Percentiles rank a stretch among this genome's conserved stretches.
These are phyloP conservation scores for Zoysia japonica DNA, from an alignment of 176 grass and related monocot species.

Conservation along the genomic window DNA sequence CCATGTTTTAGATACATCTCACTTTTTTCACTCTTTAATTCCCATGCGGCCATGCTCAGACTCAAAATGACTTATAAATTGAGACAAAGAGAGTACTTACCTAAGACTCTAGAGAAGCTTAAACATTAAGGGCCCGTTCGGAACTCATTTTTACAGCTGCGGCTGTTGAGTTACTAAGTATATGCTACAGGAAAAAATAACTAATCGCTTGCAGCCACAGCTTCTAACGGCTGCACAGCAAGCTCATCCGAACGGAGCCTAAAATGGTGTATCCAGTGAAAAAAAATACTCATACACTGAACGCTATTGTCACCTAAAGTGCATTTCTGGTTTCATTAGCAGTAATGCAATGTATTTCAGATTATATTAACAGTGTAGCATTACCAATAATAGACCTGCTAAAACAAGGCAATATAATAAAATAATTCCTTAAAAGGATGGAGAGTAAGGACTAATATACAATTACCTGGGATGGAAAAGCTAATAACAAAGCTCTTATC, in stretches of 20 bases:
- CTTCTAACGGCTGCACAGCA: no score
- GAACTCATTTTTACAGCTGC: no score
- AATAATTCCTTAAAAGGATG: slow-evolving; percentile 16
- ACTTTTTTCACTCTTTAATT: no score
- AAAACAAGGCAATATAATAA: slow-evolving; percentile 7
- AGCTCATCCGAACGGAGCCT: no score
- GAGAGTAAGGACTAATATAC: slow-evolving; percentile 4
- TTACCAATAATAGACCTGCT: slow-evolving; percentile 12
- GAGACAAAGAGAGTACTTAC: background rate
- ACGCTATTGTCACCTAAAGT: background rate
- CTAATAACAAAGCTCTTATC: slow-evolving; percentile 75
- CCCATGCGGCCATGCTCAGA: no score
- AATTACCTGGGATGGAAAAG: slow-evolving; percentile 81
- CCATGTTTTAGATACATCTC: no score
- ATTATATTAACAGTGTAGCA: slow-evolving; percentile 25
- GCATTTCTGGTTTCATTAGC: slow-evolving; percentile 1
- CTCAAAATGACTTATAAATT: no score
- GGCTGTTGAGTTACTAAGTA: no score
- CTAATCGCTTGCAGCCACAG: no score
- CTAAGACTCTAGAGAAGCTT: background rate
- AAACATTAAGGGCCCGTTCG: background rate
- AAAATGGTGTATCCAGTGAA: no score
- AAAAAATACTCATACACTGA: background rate
- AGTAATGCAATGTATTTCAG: slow-evolving; percentile 2
- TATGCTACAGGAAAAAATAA: no score